Percentiles rank a stretch among this genome's conserved stretches.
Conservation (phyloP, 1,284 basidiomycete species). For the Pterulicium gracile region DNA sequence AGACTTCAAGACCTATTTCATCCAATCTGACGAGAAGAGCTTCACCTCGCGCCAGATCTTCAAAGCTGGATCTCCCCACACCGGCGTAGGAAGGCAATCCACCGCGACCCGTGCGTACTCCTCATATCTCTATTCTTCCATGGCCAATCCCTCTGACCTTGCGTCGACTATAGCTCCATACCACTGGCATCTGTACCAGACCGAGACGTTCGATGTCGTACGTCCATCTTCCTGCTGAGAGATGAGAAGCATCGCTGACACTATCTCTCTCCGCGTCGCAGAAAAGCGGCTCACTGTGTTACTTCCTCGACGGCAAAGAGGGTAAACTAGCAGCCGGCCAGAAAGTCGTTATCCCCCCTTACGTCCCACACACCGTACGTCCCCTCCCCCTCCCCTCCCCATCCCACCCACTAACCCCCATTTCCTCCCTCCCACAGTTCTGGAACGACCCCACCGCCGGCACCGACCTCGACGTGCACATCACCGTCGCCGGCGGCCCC, state of each 20-base stretch:
- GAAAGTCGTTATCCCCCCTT: slow-evolving; percentile 14
- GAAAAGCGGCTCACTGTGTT: slow-evolving; percentile 17
- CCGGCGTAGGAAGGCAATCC: slow-evolving; percentile 15
- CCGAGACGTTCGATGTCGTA: slow-evolving; percentile 18
- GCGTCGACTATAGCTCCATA: slow-evolving; percentile 14
- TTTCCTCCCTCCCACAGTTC: slow-evolving; percentile 11
- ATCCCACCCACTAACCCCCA: not conserved
- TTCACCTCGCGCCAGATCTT: slow-evolving; percentile 18
- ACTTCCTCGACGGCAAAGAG: slow-evolving; percentile 16
- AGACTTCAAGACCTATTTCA: slow-evolving; percentile 16
- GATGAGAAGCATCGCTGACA: not conserved
- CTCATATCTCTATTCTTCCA: not conserved
- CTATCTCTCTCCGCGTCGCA: not conserved
- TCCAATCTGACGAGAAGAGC: slow-evolving; percentile 11
- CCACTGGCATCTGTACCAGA: slow-evolving; percentile 20
- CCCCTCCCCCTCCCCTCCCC: not conserved
- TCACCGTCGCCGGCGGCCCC: slow-evolving; percentile 17
- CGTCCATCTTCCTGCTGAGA: slow-evolving; percentile 2
- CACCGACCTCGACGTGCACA: slow-evolving; percentile 17
- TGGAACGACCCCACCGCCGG: slow-evolving; percentile 16
- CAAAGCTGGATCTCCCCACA: slow-evolving; percentile 16
- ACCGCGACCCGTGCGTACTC: slow-evolving; percentile 16
- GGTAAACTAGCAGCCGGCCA: slow-evolving; percentile 17
- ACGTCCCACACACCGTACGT: slow-evolving; percentile 16
- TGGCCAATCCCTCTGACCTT: not conserved